phyloP scores from a whole-genome alignment of 2,329 filamentous ascomycete genomes.

The Amauroascus niger region DNA sequence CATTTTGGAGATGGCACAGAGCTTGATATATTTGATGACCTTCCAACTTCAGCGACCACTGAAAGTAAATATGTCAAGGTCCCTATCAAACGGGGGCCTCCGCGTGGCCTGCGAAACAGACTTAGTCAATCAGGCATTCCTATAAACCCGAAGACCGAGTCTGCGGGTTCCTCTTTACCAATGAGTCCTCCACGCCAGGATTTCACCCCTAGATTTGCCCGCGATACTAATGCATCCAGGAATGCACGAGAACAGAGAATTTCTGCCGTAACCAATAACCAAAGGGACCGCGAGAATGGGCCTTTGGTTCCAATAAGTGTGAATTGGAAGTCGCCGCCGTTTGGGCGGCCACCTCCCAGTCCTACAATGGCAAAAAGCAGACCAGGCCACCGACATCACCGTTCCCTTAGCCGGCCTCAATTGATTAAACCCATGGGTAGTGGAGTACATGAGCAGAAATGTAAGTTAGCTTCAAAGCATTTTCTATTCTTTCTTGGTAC shows the following conservation, averaged over 20 bases:
- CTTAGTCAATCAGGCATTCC: constrained; percentile 36
- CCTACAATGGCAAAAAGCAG: constrained; percentile 42
- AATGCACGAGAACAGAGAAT: constrained; percentile 55
- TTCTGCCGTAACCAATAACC: constrained; percentile 32
- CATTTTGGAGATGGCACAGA: constrained; percentile 90
- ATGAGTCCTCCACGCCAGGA: constrained; percentile 45
- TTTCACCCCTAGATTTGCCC: constrained; percentile 53
- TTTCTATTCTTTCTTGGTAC: constrained; percentile 9
- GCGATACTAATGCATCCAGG: constrained; percentile 56
- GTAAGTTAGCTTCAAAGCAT: constrained; percentile 44
- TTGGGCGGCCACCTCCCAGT: constrained; percentile 42
- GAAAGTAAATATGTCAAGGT: constrained; percentile 78
- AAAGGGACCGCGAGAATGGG: constrained; percentile 33
- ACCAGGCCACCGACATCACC: constrained; percentile 29
- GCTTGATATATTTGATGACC: constrained; percentile 84
- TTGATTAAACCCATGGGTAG: constrained; percentile 76
- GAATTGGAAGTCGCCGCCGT: constrained; percentile 51
- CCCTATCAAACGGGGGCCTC: constrained; percentile 58
- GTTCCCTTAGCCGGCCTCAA: constrained; percentile 56
- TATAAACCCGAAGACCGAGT: constrained; percentile 20
- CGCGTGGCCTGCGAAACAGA: constrained; percentile 50
- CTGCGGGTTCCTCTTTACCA: constrained; percentile 37
- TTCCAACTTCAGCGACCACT: constrained; percentile 72
- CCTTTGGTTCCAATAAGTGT: constrained; percentile 45
- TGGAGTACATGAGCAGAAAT: constrained; percentile 64